These are phyloP conservation scores for Eucalyptus erythrocorys DNA, from an alignment of 345 rosid species.

Conservation along the genomic window DNA sequence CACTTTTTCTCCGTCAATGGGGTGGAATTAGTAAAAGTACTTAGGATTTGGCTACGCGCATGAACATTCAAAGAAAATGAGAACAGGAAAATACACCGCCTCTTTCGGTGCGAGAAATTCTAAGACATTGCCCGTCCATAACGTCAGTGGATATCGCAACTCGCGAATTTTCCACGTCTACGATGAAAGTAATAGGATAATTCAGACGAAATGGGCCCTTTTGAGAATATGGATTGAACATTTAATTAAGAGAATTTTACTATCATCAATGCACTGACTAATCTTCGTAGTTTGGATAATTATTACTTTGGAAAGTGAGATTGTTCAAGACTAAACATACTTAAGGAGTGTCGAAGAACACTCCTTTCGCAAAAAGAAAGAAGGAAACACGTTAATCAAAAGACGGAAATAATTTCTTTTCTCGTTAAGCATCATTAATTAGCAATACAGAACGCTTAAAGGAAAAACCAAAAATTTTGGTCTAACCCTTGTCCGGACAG, in stretches of 20 bases:
- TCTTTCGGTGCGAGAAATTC: neutral
- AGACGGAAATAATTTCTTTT: neutral
- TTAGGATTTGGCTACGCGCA: neutral
- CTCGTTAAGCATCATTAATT: neutral
- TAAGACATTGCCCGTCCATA: neutral
- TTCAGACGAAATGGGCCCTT: neutral
- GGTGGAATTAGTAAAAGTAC: neutral
- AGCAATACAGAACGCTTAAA: neutral
- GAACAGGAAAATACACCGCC: neutral
- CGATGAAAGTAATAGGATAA: neutral
- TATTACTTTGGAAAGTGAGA: neutral
- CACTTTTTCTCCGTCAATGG: neutral
- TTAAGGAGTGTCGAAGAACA: neutral
- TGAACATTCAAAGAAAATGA: neutral
- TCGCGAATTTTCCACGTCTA: neutral
- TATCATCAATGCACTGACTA: neutral
- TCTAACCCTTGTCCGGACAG: neutral
- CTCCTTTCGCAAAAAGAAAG: neutral
- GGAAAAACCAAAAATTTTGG: neutral
- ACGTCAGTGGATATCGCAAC: too few relatives aligned
- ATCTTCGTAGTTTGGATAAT: neutral
- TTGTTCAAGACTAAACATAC: neutral
- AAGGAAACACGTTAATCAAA: neutral
- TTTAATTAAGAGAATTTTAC: neutral
- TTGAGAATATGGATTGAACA: neutral